These are phyloP conservation scores for Dysphania ambrosioides DNA, from an alignment of 148 eudicot species.

Conservation along the genomic window DNA sequence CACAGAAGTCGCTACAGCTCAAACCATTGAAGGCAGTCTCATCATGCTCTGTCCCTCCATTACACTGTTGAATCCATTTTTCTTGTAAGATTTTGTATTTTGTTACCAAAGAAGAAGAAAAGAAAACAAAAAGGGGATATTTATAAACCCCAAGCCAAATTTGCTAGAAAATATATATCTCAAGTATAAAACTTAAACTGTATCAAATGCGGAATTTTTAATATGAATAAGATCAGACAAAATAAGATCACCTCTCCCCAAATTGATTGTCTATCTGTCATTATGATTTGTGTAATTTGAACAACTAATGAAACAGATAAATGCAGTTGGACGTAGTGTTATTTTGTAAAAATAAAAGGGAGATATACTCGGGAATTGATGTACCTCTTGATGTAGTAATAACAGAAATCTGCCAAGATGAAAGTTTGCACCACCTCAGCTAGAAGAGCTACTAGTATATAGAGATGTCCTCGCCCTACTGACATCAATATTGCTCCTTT, in stretches of 20 bases:
- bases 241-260: no score
- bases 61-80: conserved; percentile 37
- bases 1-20: neutral
- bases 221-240: neutral
- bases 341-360: neutral
- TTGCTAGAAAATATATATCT: neutral
- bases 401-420: conserved; percentile 85
- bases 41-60: conserved; percentile 52
- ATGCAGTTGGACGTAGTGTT: neutral
- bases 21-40: conserved; percentile 46
- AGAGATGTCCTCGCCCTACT: conserved; percentile 57
- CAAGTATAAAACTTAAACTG: neutral
- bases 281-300: neutral
- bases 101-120: neutral
- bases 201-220: neutral
- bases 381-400: conserved; percentile 79
- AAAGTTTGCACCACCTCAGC: conserved; percentile 76
- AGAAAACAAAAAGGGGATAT: no score
- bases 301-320: neutral
- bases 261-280: neutral
- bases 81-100: neutral
- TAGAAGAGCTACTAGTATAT: conserved; percentile 52
- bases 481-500: conserved; percentile 43
- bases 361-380: neutral
- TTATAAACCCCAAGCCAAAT: neutral